These are phyloP conservation scores for Huntiella savannae DNA, from an alignment of 2,329 filamentous ascomycete species.

Conservation along the genomic window DNA sequence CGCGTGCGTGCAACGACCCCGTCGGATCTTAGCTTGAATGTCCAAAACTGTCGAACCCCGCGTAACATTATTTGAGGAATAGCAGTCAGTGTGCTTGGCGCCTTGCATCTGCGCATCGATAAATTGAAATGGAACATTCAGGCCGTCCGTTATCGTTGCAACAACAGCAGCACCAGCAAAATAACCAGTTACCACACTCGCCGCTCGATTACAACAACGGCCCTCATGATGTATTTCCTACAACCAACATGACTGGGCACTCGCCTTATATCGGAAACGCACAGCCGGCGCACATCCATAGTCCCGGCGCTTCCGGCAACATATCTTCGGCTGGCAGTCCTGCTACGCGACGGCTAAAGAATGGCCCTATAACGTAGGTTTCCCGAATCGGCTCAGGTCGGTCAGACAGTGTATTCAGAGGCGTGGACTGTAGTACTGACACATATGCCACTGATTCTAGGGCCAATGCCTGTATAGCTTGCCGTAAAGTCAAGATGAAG, in stretches of 20 bases:
- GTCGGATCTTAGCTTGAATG: too few relatives aligned
- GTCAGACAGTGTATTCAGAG: too few relatives aligned
- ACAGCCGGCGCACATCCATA: neutral
- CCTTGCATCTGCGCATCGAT: too few relatives aligned
- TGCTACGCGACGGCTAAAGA: constrained; percentile 9
- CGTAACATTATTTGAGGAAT: too few relatives aligned
- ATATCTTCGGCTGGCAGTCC: neutral
- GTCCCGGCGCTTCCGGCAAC: neutral
- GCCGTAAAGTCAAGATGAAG: constrained; percentile 23
- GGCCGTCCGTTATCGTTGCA: neutral
- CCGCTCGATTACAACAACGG: neutral
- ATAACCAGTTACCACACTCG: neutral
- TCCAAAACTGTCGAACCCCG: too few relatives aligned
- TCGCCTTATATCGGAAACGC: neutral
- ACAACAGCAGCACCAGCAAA: neutral
- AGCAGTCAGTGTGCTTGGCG: too few relatives aligned
- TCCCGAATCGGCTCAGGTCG: neutral
- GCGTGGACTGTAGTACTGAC: too few relatives aligned
- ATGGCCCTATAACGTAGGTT: constrained; percentile 11
- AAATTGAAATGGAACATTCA: too few relatives aligned
- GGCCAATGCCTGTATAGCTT: constrained; percentile 20
- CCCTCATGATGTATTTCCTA: neutral
- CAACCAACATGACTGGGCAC: neutral
- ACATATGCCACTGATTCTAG: neutral
- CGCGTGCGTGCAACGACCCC: too few relatives aligned